These are phyloP conservation scores for Piper longum DNA, from an alignment of 164 flowering plant species.

Conservation along the genomic window DNA sequence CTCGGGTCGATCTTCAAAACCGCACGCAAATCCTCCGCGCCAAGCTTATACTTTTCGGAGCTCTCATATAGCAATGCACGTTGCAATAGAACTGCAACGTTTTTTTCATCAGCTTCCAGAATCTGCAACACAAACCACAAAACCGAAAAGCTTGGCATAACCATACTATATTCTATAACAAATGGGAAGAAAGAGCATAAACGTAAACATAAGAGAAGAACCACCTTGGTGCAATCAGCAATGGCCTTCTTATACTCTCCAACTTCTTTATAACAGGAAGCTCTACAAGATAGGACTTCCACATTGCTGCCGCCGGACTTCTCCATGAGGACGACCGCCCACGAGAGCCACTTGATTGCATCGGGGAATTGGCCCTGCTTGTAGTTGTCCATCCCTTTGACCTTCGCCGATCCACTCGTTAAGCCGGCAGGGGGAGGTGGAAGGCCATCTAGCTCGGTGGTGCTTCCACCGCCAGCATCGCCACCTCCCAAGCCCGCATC, in stretches of 20 bases:
- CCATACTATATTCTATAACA: too few relatives aligned
- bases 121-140: constrained; percentile 31
- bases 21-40: constrained; percentile 87
- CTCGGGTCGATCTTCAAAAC: constrained; percentile 87
- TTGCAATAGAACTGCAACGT: constrained; percentile 70
- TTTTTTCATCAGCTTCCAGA: constrained; percentile 45
- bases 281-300: constrained; percentile 68
- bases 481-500: constrained; percentile 34
- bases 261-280: constrained; percentile 97
- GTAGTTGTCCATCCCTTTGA: constrained; percentile 74
- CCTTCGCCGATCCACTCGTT: constrained; percentile 55
- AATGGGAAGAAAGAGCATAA: too few relatives aligned
- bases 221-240: constrained; percentile 91
- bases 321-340: constrained; percentile 75
- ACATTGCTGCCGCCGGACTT: constrained; percentile 29
- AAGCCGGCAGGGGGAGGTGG: constrained; percentile 92
- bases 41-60: constrained; percentile 91
- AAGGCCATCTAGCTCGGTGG: constrained; percentile 90
- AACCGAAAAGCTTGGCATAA: too few relatives aligned
- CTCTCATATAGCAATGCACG: constrained; percentile 97
- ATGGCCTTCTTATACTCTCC: constrained; percentile 98
- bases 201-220: background rate
- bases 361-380: constrained; percentile 95
- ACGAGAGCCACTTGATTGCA: constrained; percentile 96
- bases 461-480: constrained; percentile 26